Evolutionary conservation across 2,329 filamentous ascomycete species (phyloP).

Genomic region (Dothideomycetes sp.): DNA sequence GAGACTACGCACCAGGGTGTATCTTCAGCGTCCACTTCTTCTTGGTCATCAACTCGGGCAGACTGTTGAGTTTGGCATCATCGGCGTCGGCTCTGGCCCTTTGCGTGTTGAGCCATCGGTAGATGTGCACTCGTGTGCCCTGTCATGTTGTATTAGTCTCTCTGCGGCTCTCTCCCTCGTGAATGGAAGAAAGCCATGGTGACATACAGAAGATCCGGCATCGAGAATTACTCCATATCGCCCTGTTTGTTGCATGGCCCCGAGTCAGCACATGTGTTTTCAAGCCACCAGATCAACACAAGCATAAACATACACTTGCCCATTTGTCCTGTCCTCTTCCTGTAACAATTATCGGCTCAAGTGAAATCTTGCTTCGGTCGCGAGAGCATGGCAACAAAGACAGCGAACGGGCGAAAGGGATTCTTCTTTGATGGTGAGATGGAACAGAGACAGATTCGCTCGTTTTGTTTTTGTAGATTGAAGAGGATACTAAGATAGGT

Average conservation of each 20-base stretch:
- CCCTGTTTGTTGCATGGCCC: slow-evolving; percentile 12
- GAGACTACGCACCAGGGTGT: slow-evolving; percentile 55
- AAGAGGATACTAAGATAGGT: too few relatives aligned
- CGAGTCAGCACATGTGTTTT: neutral
- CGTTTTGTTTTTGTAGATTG: too few relatives aligned
- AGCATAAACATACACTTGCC: slow-evolving; percentile 11
- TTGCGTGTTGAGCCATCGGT: slow-evolving; percentile 77
- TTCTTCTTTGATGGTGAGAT: too few relatives aligned
- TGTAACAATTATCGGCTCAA: too few relatives aligned
- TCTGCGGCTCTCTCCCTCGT: neutral
- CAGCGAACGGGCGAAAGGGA: too few relatives aligned
- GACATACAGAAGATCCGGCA: slow-evolving; percentile 75
- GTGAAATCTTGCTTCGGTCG: too few relatives aligned
- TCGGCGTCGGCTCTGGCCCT: slow-evolving; percentile 55
- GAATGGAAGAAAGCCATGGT: too few relatives aligned
- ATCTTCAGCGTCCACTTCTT: slow-evolving; percentile 91
- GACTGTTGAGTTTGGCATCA: slow-evolving; percentile 50
- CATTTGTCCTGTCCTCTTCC: too few relatives aligned
- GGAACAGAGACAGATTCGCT: too few relatives aligned
- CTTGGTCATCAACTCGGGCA: slow-evolving; percentile 76
- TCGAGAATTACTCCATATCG: slow-evolving; percentile 90
- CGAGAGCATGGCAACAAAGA: too few relatives aligned
- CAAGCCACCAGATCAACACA: neutral
- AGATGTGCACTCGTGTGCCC: slow-evolving; percentile 88
- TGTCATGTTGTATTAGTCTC: slow-evolving; percentile 21